phyloP scores from a whole-genome alignment of 129 eudicot genomes.

The Scalesia atractyloides region DNA sequence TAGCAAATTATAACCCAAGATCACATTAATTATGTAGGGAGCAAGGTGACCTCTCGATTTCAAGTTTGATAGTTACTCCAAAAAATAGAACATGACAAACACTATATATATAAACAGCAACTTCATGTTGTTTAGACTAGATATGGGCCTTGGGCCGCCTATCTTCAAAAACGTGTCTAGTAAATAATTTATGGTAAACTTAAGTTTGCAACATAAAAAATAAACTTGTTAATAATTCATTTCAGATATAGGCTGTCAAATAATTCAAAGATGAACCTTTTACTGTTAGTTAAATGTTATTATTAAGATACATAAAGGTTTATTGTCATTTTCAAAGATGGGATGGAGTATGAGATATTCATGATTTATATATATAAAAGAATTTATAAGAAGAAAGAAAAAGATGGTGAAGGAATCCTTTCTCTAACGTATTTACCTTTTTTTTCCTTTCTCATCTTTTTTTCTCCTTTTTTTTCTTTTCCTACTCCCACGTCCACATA shows the following conservation, averaged over 20 bases:
- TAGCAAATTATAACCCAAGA: neutral
- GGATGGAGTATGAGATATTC: conserved; percentile 33
- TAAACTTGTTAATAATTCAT: too few relatives aligned
- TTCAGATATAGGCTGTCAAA: too few relatives aligned
- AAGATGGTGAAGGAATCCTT: conserved; percentile 49
- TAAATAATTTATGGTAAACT: neutral
- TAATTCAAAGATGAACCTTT: too few relatives aligned
- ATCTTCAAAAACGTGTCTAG: neutral
- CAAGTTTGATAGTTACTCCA: neutral
- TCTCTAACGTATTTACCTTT: conserved; percentile 41
- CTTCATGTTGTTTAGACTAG: neutral
- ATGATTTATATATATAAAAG: conserved; percentile 7
- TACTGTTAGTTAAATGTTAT: too few relatives aligned
- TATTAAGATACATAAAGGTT: neutral
- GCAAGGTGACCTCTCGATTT: neutral
- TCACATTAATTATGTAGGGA: neutral
- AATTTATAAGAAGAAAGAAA: conserved; percentile 29
- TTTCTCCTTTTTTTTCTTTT: conserved; percentile 34
- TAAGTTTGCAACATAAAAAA: neutral
- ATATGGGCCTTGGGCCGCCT: conserved; percentile 5
- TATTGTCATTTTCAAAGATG: conserved; percentile 39
- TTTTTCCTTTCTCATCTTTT: conserved; percentile 41
- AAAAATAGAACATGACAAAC: neutral
- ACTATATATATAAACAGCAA: neutral
- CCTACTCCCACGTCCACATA: conserved; percentile 90